Evolutionary conservation across 768 basidiomycete species (phyloP).

Genomic region (Exsudoporus frostii): DNA sequence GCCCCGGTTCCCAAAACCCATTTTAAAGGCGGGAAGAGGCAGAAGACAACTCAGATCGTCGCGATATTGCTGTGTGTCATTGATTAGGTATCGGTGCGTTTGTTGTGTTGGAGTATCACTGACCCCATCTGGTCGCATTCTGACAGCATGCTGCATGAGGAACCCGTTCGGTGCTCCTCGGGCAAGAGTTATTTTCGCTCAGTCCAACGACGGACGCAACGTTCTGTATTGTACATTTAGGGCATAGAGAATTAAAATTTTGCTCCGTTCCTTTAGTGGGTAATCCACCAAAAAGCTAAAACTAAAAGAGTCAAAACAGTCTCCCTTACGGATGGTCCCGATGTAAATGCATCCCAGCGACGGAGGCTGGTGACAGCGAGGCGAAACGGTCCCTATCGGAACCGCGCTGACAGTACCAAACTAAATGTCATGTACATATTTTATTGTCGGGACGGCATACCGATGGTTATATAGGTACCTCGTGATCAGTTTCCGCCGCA

Average conservation of each 20-base stretch:
- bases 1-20: neutral
- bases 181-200: slow-evolving; percentile 29
- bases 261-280: slow-evolving; percentile 18
- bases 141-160: slow-evolving; percentile 26
- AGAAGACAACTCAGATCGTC: slow-evolving; percentile 22
- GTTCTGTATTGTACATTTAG: slow-evolving; percentile 20
- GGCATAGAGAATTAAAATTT: slow-evolving; percentile 16
- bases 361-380: slow-evolving; percentile 18
- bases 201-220: slow-evolving; percentile 12
- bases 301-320: slow-evolving; percentile 35
- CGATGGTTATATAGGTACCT: slow-evolving; percentile 15
- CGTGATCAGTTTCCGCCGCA: slow-evolving; percentile 2
- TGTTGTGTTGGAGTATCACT: slow-evolving; percentile 20
- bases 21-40: slow-evolving; percentile 25
- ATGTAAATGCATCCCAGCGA: slow-evolving; percentile 16
- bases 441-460: slow-evolving; percentile 22
- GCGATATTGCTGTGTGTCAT: slow-evolving; percentile 22
- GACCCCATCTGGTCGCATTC: slow-evolving; percentile 16
- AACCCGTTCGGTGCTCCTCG: slow-evolving; percentile 31
- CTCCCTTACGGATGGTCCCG: slow-evolving; percentile 23
- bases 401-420: slow-evolving; percentile 6
- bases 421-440: slow-evolving; percentile 11
- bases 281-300: slow-evolving; percentile 32
- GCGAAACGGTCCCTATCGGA: slow-evolving; percentile 19
- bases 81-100: slow-evolving; percentile 25